Percentiles rank a stretch among this genome's conserved stretches.
phyloP scores from a whole-genome alignment of 2,329 filamentous ascomycete genomes.

The Colletotrichum noveboracense region DNA sequence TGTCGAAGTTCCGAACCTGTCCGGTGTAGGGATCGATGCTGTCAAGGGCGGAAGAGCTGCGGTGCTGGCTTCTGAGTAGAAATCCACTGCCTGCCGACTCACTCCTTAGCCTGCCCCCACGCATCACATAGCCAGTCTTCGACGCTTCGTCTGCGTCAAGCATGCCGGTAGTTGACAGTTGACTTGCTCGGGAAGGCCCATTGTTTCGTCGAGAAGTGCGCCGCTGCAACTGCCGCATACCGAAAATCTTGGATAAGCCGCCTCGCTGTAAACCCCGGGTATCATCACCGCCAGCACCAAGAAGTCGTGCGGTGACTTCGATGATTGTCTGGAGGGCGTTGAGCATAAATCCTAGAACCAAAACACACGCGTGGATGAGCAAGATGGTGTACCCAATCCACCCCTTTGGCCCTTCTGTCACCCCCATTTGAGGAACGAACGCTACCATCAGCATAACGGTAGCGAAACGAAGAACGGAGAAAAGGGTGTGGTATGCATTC shows the following conservation, averaged over 20 bases:
- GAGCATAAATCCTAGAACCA: conserved; percentile 91
- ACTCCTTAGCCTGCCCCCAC: conserved; percentile 61
- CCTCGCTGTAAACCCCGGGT: conserved; percentile 74
- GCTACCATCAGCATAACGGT: conserved; percentile 79
- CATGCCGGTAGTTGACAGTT: conserved; percentile 84
- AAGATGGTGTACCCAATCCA: conserved; percentile 97
- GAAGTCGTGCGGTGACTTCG: conserved; percentile 82
- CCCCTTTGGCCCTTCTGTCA: conserved; percentile 80
- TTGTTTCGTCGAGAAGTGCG: conserved; percentile 66
- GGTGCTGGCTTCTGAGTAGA: conserved; percentile 45
- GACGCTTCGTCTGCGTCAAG: conserved; percentile 71
- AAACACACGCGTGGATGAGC: conserved; percentile 80
- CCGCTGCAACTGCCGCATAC: conserved; percentile 85
- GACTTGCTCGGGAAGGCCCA: conserved; percentile 75
- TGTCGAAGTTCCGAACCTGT: conserved; percentile 55
- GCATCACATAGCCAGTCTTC: conserved; percentile 63
- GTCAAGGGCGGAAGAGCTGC: conserved; percentile 62
- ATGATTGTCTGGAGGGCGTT: conserved; percentile 90
- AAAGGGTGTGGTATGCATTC: conserved; percentile 93
- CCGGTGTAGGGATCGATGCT: conserved; percentile 51
- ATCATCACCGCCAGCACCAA: conserved; percentile 82
- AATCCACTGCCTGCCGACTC: conserved; percentile 64
- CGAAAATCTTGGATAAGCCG: conserved; percentile 88
- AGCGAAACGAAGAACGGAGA: conserved; percentile 77
- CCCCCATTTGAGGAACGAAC: conserved; percentile 83